phyloP scores from a whole-genome alignment of 768 basidiomycete genomes.

The Boletus vinaceobasis region DNA sequence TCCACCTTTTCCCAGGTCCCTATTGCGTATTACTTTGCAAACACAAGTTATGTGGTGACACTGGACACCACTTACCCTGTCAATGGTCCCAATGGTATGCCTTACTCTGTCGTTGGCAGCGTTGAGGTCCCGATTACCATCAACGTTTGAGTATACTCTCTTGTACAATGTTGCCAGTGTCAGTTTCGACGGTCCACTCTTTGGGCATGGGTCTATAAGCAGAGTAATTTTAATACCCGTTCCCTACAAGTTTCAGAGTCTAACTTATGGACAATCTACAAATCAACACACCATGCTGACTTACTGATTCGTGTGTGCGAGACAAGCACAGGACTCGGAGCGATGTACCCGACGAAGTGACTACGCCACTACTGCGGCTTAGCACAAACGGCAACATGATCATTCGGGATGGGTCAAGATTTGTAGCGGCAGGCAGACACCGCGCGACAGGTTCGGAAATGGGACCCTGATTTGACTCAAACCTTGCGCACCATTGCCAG shows the following conservation, averaged over 20 bases:
- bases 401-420: background rate
- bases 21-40: slow-evolving; percentile 19
- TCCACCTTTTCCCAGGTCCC: slow-evolving; percentile 18
- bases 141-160: slow-evolving; percentile 6
- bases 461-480: background rate
- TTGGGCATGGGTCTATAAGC: too few species aligned
- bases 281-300: background rate
- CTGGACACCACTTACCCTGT: slow-evolving; percentile 23
- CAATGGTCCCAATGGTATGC: slow-evolving; percentile 18
- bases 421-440: too few species aligned
- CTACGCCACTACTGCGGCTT: background rate
- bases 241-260: background rate
- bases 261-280: background rate
- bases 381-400: background rate
- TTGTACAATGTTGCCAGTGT: background rate
- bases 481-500: too few species aligned
- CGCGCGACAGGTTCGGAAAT: background rate
- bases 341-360: too few species aligned
- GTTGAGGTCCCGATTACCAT: slow-evolving; percentile 15
- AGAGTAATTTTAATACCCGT: background rate
- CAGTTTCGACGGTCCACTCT: background rate
- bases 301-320: background rate
- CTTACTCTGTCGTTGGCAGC: slow-evolving; percentile 24
- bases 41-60: slow-evolving; percentile 21
- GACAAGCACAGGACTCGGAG: background rate